Conservation (phyloP, 306 rosid genomes). For the Trichosanthes truncata region DNA sequence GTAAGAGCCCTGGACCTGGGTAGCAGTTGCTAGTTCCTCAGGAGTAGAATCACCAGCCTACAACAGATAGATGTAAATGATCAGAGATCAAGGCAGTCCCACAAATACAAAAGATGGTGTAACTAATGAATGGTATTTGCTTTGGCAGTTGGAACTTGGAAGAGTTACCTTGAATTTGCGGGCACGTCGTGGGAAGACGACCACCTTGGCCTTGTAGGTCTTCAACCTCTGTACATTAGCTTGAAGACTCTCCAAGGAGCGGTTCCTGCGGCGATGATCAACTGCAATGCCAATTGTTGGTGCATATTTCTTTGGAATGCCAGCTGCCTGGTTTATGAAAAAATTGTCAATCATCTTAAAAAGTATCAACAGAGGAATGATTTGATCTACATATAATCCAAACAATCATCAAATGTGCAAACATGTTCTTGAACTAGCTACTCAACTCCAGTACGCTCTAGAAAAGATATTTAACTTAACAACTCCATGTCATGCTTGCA, state of each 20-base stretch:
- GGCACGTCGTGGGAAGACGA: slow-evolving; percentile 50
- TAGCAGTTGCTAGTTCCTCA: slow-evolving; percentile 47
- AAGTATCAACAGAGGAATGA: not conserved
- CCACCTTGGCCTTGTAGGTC: slow-evolving; percentile 51
- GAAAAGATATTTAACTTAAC: not conserved
- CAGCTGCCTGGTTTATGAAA: slow-evolving; percentile 30
- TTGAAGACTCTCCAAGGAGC: slow-evolving; percentile 48
- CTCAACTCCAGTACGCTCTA: not conserved
- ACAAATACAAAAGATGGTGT: not conserved
- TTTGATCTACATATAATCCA: not conserved
- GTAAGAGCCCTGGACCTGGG: slow-evolving; percentile 47
- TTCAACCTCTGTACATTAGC: slow-evolving; percentile 46
- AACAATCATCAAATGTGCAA: not conserved
- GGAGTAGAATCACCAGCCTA: slow-evolving; percentile 56
- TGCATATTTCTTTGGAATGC: slow-evolving; percentile 48
- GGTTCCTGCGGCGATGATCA: slow-evolving; percentile 42
- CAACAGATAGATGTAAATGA: not conserved
- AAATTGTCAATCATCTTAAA: not conserved
- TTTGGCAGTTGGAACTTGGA: no score
- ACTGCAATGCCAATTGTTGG: slow-evolving; percentile 47
- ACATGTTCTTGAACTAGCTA: not conserved
- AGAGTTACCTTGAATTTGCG: slow-evolving; percentile 36
- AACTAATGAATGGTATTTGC: not conserved
- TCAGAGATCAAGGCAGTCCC: not conserved
- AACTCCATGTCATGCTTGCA: not conserved